A percentile compares a stretch with the other conserved stretches of the same genome.
Conservation (phyloP, 2,329 filamentous ascomycete genomes). For the Aspergillus pseudonomiae region DNA sequence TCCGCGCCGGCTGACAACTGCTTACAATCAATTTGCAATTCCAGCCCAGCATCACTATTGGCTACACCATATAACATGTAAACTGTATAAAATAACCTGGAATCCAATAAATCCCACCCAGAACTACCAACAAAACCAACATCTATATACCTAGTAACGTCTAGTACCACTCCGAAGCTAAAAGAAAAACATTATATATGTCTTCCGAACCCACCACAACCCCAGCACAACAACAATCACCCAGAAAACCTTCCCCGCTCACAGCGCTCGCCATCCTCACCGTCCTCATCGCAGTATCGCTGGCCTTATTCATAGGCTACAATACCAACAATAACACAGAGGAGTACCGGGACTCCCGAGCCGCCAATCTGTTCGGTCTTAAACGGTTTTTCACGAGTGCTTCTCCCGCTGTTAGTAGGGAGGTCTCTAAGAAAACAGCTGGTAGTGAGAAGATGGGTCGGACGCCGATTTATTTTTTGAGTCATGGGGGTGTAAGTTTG, state of each 20-base stretch:
- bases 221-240: slow-evolving; percentile 4
- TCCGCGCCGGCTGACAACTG: slow-evolving; percentile 13
- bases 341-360: slow-evolving; percentile 5
- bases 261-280: slow-evolving; percentile 23
- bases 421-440: neutral
- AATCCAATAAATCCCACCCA: no score
- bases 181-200: slow-evolving; percentile 17
- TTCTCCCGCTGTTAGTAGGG: slow-evolving; percentile 1
- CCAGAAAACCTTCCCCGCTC: slow-evolving; percentile 14
- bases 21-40: slow-evolving; percentile 6
- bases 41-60: neutral
- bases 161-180: neutral
- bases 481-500: slow-evolving; percentile 49
- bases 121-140: neutral
- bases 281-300: slow-evolving; percentile 23
- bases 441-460: slow-evolving; percentile 26
- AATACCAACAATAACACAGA: slow-evolving; percentile 2
- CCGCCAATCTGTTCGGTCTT: slow-evolving; percentile 33
- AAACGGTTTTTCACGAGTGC: slow-evolving; percentile 26
- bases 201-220: slow-evolving; percentile 20
- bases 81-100: neutral
- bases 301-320: slow-evolving; percentile 23
- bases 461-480: slow-evolving; percentile 58
- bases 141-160: slow-evolving; percentile 8
- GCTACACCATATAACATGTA: neutral